These are phyloP conservation scores for Scheffersomyces amazonensis DNA, from an alignment of 805 yeast genomes.

Conservation along the genomic window DNA sequence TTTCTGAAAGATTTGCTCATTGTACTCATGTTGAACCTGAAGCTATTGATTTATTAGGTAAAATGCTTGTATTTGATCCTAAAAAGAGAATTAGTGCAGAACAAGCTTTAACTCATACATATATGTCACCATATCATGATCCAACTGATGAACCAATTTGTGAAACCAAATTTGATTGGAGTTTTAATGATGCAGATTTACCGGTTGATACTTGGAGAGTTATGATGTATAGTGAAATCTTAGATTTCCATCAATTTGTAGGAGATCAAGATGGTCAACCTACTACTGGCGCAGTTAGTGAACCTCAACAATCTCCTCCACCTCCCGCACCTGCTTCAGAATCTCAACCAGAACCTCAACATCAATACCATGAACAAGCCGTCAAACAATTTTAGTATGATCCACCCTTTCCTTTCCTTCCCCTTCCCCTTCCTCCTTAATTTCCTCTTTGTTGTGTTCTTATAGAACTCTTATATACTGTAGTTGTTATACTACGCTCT, in stretches of 20 bases:
- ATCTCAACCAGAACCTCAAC: constrained; percentile 2
- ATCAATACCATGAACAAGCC: constrained; percentile 1
- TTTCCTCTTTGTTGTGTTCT: background rate
- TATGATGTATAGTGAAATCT: constrained; percentile 97
- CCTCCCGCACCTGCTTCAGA: constrained; percentile 14
- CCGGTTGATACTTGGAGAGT: constrained; percentile 99
- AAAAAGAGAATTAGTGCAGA: constrained; percentile 91
- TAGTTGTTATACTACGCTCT: too few relatives aligned
- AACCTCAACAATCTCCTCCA: constrained; percentile 25
- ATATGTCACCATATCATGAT: constrained; percentile 93
- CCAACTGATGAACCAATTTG: constrained; percentile 97
- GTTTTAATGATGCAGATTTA: constrained; percentile 94
- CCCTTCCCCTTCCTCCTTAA: background rate
- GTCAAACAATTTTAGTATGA: background rate
- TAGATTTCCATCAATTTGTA: constrained; percentile 92
- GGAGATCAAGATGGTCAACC: constrained; percentile 28
- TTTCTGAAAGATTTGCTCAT: constrained; percentile 73
- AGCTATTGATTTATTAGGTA: constrained; percentile 83
- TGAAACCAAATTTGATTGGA: constrained; percentile 93
- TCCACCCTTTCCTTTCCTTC: background rate
- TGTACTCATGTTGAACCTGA: constrained; percentile 65
- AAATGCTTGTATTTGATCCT: constrained; percentile 94
- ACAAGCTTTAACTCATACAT: constrained; percentile 85
- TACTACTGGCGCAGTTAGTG: constrained; percentile 6
- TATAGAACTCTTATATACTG: too few relatives aligned